phyloP scores from a whole-genome alignment of 345 rosid species.

The Bretschneidera sinensis region DNA sequence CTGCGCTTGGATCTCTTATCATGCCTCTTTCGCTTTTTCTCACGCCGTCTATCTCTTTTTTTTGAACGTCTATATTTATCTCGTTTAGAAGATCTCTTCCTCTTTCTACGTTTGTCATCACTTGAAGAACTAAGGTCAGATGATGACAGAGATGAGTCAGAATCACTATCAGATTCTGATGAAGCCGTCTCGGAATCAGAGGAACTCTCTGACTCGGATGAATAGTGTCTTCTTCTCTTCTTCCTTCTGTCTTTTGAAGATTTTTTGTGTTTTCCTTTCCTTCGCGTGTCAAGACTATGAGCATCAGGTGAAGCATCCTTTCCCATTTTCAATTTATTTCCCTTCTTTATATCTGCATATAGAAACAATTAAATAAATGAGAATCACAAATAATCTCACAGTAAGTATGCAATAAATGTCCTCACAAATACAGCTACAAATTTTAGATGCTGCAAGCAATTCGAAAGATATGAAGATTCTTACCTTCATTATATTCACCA shows the following conservation, averaged over 20 bases:
- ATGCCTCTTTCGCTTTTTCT: slow-evolving; percentile 59
- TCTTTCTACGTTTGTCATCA: slow-evolving; percentile 75
- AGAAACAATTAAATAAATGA: not conserved
- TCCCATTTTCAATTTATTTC: slow-evolving; percentile 37
- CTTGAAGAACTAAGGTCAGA: slow-evolving; percentile 86
- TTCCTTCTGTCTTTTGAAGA: slow-evolving; percentile 67
- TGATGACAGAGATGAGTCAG: slow-evolving; percentile 61
- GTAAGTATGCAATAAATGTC: not conserved
- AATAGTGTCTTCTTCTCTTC: slow-evolving; percentile 63
- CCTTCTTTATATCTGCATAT: slow-evolving; percentile 53
- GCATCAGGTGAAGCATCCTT: slow-evolving; percentile 44
- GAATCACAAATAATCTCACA: not conserved
- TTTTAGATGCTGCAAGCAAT: not conserved
- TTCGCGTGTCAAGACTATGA: slow-evolving; percentile 35
- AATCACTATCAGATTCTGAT: slow-evolving; percentile 77
- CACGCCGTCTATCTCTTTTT: slow-evolving; percentile 72
- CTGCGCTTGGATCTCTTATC: slow-evolving; percentile 70
- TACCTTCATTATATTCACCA: slow-evolving; percentile 76
- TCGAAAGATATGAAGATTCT: slow-evolving; percentile 2
- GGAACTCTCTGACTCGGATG: slow-evolving; percentile 83
- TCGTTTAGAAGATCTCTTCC: slow-evolving; percentile 69
- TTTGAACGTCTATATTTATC: slow-evolving; percentile 69
- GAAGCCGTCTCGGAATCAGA: slow-evolving; percentile 70
- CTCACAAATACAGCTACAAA: not conserved
- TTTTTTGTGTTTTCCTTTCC: slow-evolving; percentile 64